Base-by-base conservation (phyloP, 129 eudicot genomes). In the Rutidosis leptorrhynchoides region DNA sequence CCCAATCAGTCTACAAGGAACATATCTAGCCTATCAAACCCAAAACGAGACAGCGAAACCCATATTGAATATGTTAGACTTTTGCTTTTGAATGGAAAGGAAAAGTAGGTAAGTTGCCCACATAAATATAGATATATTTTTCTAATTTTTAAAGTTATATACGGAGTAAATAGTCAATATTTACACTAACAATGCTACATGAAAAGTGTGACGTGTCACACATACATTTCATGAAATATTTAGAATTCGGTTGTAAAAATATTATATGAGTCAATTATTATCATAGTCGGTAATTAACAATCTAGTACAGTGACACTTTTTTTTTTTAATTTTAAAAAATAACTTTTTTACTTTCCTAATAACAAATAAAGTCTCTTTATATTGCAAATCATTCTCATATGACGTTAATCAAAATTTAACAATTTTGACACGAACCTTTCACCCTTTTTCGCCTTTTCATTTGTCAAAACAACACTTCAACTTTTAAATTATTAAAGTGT, bases 401-500 rank as follows among this genome's bases (percentile, higher is more conserved):
- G 20, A 45, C 51, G 52, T 49, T 1, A 30, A 32, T 42, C 32
- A 10, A 53, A 33, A 24, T 71, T 43, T 4, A 4, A 62, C 40
- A 28, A 22, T 52, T 62, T 51, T 48, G 12, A 63, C 77, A 40
- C 35, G 58, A 30, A 37, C 33, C 8, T 64, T 33, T 54, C 54
- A 19, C 46, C 4, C 11, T 46, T 9, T 23, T 55, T 2, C 42
- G 12, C 42, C 27, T 37, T 54, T 64, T 5, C 49, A n/a, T 42
- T 19, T 55, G 51, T 55, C 33, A 20, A 64, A 73, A 45, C 54
- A 60, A 42, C 65, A 56, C 46, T 65, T 29, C 49, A 67, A 67
- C 74, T 58, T 74, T 67, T 75, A 68, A 58, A 57, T 74, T 74
- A 66, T 65, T 74, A 58, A 67, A 66, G 67, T 46, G 33, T 58